Conservation (phyloP, 805 yeast genomes). For the Wickerhamomyces silvicola region DNA sequence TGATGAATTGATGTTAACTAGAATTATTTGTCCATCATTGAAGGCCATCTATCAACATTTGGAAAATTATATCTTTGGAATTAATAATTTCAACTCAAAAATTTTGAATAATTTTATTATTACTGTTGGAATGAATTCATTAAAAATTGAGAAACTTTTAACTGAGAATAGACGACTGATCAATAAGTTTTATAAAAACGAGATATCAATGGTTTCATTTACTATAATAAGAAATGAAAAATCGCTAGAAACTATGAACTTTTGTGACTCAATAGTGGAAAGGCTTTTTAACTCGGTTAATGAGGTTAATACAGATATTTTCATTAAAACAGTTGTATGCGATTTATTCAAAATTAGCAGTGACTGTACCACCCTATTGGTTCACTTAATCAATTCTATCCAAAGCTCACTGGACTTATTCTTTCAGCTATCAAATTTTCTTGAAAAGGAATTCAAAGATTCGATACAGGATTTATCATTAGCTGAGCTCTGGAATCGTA, state of each 20-base stretch:
- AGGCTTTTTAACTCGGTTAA: background rate
- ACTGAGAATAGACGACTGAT: background rate
- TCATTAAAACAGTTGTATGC: background rate
- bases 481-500: background rate
- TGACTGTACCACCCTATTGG: background rate
- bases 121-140: no score
- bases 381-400: background rate
- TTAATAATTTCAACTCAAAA: no score
- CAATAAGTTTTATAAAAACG: background rate
- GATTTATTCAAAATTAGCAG: background rate
- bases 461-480: background rate
- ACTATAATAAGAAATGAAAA: slow-evolving; percentile 1
- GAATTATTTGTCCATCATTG: background rate
- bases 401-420: slow-evolving; percentile 2
- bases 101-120: no score
- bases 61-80: background rate
- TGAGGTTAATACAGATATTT: background rate
- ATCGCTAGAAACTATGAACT: background rate
- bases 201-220: background rate
- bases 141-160: background rate
- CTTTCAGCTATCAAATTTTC: slow-evolving; percentile 2
- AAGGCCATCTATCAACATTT: background rate
- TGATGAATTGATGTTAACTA: background rate
- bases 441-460: background rate
- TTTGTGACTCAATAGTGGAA: background rate